Evolutionary conservation across 352 stramenopile genomes (phyloP).

Genomic region (Phytophthora europaea): DNA sequence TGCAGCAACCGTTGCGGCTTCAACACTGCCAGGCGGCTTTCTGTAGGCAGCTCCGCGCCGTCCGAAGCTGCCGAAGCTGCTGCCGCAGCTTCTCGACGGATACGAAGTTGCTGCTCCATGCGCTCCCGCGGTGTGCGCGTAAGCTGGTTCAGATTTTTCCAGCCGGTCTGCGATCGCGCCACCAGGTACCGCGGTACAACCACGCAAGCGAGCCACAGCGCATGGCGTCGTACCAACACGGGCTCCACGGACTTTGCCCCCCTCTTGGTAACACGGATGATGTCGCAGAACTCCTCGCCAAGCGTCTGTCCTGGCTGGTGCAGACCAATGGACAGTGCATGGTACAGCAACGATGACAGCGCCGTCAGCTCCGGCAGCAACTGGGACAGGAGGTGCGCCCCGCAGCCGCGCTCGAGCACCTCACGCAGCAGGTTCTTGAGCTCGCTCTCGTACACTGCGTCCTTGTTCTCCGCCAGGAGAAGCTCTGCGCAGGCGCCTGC

Average conservation of each 20-base stretch:
- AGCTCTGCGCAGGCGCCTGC: slow-evolving; percentile 80
- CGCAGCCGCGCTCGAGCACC: slow-evolving; percentile 76
- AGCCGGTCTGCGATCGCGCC: slow-evolving; percentile 73
- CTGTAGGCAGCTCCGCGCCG: background rate
- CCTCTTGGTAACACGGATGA: slow-evolving; percentile 68
- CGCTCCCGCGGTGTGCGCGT: slow-evolving; percentile 74
- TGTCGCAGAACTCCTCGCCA: slow-evolving; percentile 90
- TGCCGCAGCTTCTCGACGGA: slow-evolving; percentile 46
- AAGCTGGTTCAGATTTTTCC: slow-evolving; percentile 74
- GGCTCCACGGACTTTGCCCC: slow-evolving; percentile 24
- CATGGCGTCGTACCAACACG: slow-evolving; percentile 50
- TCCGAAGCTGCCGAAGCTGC: slow-evolving; percentile 10
- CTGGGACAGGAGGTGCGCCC: slow-evolving; percentile 81
- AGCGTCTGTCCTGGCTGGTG: slow-evolving; percentile 81
- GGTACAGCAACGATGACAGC: slow-evolving; percentile 76
- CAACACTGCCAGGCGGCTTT: slow-evolving; percentile 17
- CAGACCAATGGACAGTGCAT: slow-evolving; percentile 61
- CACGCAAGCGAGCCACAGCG: slow-evolving; percentile 65
- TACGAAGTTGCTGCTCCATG: slow-evolving; percentile 82
- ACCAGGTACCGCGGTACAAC: slow-evolving; percentile 73
- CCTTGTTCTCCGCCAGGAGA: slow-evolving; percentile 78
- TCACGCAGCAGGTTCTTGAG: slow-evolving; percentile 81
- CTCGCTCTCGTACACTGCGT: slow-evolving; percentile 76
- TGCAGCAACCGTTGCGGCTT: slow-evolving; percentile 36
- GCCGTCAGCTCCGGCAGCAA: slow-evolving; percentile 77